Percentiles rank a stretch among this genome's conserved stretches.
Evolutionary conservation across 345 rosid species (phyloP).

Genomic region (Populus simonii): DNA sequence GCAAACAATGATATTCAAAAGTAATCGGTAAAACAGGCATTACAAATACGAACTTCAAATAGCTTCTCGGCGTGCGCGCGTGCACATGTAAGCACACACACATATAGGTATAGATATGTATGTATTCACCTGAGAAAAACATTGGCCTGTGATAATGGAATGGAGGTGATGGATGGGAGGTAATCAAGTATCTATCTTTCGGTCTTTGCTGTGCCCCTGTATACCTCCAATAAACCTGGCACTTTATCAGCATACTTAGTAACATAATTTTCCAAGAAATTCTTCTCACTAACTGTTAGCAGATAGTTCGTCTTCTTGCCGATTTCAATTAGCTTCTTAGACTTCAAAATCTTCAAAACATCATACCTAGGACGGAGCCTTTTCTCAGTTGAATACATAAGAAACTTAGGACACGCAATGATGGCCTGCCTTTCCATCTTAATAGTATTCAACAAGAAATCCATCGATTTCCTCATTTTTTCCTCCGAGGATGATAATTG

Average conservation of each 20-base stretch:
- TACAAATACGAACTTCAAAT: no score
- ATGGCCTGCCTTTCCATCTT: slow-evolving; percentile 5
- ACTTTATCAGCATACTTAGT: background rate
- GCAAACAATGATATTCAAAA: no score
- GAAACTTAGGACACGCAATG: slow-evolving; percentile 14
- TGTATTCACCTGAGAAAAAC: no score
- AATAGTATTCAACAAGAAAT: slow-evolving; percentile 18
- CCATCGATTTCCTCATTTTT: slow-evolving; percentile 15
- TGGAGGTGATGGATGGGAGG: no score
- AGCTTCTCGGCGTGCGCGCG: no score
- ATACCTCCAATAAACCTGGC: slow-evolving; percentile 20
- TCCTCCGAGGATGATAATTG: slow-evolving; percentile 12
- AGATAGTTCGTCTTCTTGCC: background rate
- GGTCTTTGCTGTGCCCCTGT: no score
- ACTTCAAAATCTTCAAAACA: slow-evolving; percentile 17
- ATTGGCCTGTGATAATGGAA: no score
- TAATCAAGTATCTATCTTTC: no score
- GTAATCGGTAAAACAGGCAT: no score
- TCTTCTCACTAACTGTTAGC: background rate
- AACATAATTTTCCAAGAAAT: slow-evolving; percentile 21
- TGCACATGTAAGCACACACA: no score
- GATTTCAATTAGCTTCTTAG: slow-evolving; percentile 23
- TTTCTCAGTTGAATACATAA: slow-evolving; percentile 11
- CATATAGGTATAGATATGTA: no score
- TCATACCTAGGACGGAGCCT: slow-evolving; percentile 25